A percentile compares a stretch with the other conserved stretches of the same genome.
Evolutionary conservation across 176 grass and related monocot species (phyloP).

Genomic region (Oryza rufipogon): DNA sequence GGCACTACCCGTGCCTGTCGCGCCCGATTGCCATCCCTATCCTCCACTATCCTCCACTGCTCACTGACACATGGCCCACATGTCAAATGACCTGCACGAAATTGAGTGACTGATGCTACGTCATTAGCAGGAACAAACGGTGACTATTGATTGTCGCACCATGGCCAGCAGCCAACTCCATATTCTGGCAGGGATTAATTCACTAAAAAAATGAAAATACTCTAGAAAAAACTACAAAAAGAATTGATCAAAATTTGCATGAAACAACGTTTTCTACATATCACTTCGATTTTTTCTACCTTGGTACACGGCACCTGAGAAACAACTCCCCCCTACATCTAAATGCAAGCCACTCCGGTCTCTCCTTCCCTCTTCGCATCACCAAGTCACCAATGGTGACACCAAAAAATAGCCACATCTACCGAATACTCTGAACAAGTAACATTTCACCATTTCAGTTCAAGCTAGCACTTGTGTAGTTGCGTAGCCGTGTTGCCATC

Average conservation of each 20-base stretch:
- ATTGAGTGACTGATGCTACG: too few relatives aligned
- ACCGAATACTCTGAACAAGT: constrained; percentile 9
- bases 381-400: neutral
- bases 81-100: too few relatives aligned
- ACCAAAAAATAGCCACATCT: constrained; percentile 21
- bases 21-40: too few relatives aligned
- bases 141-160: too few relatives aligned
- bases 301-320: neutral
- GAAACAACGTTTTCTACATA: constrained; percentile 21
- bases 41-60: too few relatives aligned
- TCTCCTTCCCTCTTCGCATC: constrained; percentile 2
- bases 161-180: too few relatives aligned
- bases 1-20: too few relatives aligned
- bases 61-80: too few relatives aligned
- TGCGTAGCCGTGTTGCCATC: neutral
- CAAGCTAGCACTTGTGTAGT: constrained; percentile 17
- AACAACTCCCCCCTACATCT: constrained; percentile 15
- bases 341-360: constrained; percentile 1
- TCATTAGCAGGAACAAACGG: too few relatives aligned
- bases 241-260: constrained; percentile 47
- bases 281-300: constrained; percentile 23
- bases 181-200: neutral
- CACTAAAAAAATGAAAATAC: neutral
- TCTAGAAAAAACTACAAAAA: neutral
- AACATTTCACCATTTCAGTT: neutral